Conservation (phyloP, 768 basidiomycete genomes). For the Lactarius akahatsu region DNA sequence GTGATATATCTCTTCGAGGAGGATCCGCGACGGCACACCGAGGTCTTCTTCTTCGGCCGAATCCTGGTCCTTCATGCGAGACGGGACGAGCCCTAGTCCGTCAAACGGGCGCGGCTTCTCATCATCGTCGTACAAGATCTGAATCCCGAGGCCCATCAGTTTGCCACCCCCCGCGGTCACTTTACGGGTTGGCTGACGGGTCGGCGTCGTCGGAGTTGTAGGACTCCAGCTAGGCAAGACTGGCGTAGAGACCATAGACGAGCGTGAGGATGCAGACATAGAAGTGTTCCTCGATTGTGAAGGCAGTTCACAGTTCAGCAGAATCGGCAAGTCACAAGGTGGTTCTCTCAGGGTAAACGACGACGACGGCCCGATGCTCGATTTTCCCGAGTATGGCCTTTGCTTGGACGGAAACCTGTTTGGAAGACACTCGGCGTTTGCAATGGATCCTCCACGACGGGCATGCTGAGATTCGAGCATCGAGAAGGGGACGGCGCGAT, state of each 20-base stretch:
- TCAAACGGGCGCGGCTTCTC: slow-evolving; percentile 23
- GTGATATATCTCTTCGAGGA: slow-evolving; percentile 30
- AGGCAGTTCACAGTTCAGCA: slow-evolving; percentile 23
- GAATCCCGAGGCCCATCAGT: slow-evolving; percentile 27
- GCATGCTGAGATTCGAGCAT: slow-evolving; percentile 3
- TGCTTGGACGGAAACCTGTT: neutral
- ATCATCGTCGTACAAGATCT: slow-evolving; percentile 20
- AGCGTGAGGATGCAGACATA: slow-evolving; percentile 23
- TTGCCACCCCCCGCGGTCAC: slow-evolving; percentile 8
- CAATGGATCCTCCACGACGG: neutral
- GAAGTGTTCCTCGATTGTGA: slow-evolving; percentile 21
- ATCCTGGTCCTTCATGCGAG: slow-evolving; percentile 22
- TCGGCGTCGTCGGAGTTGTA: slow-evolving; percentile 21
- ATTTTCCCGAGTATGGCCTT: neutral
- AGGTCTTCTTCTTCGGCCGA: slow-evolving; percentile 19
- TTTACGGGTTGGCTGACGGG: slow-evolving; percentile 22
- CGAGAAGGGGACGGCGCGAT: neutral
- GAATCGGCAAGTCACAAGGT: slow-evolving; percentile 20
- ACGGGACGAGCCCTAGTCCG: slow-evolving; percentile 26
- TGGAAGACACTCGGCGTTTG: neutral
- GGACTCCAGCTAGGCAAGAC: slow-evolving; percentile 18
- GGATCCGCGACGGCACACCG: slow-evolving; percentile 28
- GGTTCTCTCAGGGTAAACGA: slow-evolving; percentile 20
- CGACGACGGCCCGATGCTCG: slow-evolving; percentile 16
- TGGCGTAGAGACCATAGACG: slow-evolving; percentile 27